Conservation (phyloP, 2,329 filamentous ascomycete species). For the Cercospora citrullina region DNA sequence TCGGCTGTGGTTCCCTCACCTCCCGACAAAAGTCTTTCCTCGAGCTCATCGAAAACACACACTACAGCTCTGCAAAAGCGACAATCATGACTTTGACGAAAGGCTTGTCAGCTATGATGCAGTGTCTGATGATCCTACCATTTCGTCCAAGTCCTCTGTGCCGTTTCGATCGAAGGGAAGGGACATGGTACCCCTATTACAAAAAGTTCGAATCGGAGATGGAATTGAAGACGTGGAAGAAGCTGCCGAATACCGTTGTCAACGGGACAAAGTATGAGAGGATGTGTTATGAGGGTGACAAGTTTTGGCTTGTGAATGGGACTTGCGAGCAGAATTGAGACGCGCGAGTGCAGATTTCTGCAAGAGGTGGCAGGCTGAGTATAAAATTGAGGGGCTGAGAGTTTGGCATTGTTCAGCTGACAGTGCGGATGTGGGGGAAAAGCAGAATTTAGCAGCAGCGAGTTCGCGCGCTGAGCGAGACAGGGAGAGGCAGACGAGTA, state of each 20-base stretch:
- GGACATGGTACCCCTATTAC: conserved; percentile 1
- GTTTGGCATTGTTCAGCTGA: not conserved
- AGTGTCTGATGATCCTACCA: conserved; percentile 2
- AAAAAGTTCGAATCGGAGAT: conserved; percentile 1
- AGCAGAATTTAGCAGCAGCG: not conserved
- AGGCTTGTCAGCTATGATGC: not conserved
- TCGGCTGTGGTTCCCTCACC: not conserved
- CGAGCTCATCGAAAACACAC: not conserved
- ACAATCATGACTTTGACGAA: not conserved
- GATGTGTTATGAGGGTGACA: not conserved
- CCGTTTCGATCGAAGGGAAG: conserved; percentile 4
- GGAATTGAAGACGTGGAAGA: not conserved
- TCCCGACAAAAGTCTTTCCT: not conserved
- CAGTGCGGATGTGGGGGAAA: not conserved
- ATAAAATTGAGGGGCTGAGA: not conserved
- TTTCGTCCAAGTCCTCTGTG: not conserved
- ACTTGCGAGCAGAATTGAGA: not conserved
- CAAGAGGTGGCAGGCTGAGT: not conserved
- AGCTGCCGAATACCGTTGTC: not conserved
- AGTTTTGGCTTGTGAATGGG: conserved; percentile 2
- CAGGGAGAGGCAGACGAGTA: not conserved
- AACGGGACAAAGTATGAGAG: not conserved
- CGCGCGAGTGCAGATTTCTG: not conserved
- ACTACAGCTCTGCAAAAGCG: not conserved
- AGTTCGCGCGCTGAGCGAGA: no score